These are phyloP conservation scores for Ephemerocybe angulata DNA, from an alignment of 768 basidiomycete genomes.

Conservation along the genomic window DNA sequence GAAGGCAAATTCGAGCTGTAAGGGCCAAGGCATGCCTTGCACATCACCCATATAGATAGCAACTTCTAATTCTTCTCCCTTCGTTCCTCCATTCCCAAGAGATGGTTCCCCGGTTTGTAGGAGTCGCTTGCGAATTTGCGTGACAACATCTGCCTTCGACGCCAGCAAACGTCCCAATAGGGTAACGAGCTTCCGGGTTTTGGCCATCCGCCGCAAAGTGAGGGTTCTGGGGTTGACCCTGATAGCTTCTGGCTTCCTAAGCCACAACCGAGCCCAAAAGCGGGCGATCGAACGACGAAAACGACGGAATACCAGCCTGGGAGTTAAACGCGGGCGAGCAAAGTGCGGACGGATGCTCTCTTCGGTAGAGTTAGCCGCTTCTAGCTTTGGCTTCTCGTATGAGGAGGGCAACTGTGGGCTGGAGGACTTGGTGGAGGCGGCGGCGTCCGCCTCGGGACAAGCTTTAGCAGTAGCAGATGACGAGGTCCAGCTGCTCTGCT, in stretches of 20 bases:
- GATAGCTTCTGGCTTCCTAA: background rate
- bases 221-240: constrained; percentile 30
- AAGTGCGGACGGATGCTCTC: constrained; percentile 28
- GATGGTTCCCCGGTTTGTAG: constrained; percentile 34
- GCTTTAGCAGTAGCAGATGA: constrained; percentile 1
- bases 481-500: background rate
- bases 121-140: constrained; percentile 74
- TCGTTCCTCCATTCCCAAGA: constrained; percentile 33
- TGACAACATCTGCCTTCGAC: constrained; percentile 79
- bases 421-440: background rate
- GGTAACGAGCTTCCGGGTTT: constrained; percentile 73
- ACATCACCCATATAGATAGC: constrained; percentile 89
- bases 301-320: constrained; percentile 33
- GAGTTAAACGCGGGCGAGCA: constrained; percentile 29
- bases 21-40: constrained; percentile 55
- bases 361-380: constrained; percentile 19
- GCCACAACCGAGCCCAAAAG: constrained; percentile 20
- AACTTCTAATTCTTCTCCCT: constrained; percentile 61
- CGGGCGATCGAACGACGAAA: constrained; percentile 28
- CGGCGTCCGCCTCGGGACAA: background rate
- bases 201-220: constrained; percentile 75
- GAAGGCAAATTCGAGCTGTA: background rate
- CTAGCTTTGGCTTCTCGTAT: constrained; percentile 16
- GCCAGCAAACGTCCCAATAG: constrained; percentile 71
- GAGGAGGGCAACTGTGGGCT: background rate